These are phyloP conservation scores for Leccinum olivaceopallidum DNA, from an alignment of 768 basidiomycete genomes.

Conservation along the genomic window DNA sequence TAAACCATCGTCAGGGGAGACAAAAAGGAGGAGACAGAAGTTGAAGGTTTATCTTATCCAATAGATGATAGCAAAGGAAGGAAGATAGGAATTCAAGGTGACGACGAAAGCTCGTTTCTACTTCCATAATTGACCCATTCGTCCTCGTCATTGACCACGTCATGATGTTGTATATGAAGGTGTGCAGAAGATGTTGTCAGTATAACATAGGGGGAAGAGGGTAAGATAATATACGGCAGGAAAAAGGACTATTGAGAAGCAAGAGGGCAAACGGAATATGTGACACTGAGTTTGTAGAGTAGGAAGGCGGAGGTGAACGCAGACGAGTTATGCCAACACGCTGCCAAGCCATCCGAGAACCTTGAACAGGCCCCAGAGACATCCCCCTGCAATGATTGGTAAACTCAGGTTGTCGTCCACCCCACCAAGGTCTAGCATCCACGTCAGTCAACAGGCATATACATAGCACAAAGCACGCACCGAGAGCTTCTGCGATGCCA, in stretches of 20 bases:
- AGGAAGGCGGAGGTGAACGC: background rate
- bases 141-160: background rate
- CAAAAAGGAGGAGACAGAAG: background rate
- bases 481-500: constrained; percentile 86
- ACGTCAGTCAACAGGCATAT: constrained; percentile 6
- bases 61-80: background rate
- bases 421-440: constrained; percentile 66
- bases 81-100: background rate
- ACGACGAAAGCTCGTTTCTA: background rate
- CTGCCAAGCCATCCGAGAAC: constrained; percentile 37
- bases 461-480: constrained; percentile 44
- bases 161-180: background rate
- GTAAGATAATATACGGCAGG: background rate
- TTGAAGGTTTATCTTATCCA: background rate
- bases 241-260: background rate
- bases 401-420: constrained; percentile 90
- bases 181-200: background rate
- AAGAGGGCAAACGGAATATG: background rate
- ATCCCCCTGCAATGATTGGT: constrained; percentile 82
- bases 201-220: background rate
- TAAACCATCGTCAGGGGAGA: background rate
- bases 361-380: constrained; percentile 57
- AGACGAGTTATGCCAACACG: constrained; percentile 15
- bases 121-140: background rate
- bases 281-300: background rate